Percentiles rank a stretch among this genome's conserved stretches.
Conservation (phyloP, 2,329 filamentous ascomycete genomes). For the Chaetomium olivaceum region DNA sequence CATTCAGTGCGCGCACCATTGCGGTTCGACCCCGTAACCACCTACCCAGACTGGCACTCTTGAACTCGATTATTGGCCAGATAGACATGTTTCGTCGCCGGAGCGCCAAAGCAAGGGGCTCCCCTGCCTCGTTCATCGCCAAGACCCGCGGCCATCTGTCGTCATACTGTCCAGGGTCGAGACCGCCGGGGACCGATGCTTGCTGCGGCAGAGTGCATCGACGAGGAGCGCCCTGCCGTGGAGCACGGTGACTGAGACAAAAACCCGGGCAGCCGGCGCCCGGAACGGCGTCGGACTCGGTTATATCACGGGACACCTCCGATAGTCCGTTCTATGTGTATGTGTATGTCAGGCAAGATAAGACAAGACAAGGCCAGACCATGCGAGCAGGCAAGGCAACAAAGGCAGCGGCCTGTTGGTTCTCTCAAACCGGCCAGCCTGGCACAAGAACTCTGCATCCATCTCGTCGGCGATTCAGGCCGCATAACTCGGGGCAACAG, state of each 20-base stretch:
- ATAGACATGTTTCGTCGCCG: neutral
- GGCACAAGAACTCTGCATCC: slow-evolving; percentile 14
- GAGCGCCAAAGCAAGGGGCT: no score
- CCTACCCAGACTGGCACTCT: neutral
- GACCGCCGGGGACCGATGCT: neutral
- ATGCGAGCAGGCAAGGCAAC: slow-evolving; percentile 4
- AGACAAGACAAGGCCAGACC: neutral
- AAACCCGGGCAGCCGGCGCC: neutral
- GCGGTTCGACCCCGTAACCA: neutral
- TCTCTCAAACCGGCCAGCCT: slow-evolving; percentile 10
- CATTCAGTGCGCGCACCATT: slow-evolving; percentile 24
- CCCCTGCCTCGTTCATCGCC: neutral
- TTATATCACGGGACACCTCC: neutral
- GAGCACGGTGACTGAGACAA: neutral
- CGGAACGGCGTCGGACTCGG: neutral
- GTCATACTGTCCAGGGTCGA: slow-evolving; percentile 10
- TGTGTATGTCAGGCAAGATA: no score
- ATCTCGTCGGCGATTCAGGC: neutral
- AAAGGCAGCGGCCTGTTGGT: neutral
- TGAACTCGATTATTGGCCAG: neutral
- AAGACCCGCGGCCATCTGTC: neutral
- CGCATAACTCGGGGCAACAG: neutral
- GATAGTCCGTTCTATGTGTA: no score
- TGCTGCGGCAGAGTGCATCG: neutral
- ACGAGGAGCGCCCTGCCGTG: neutral